Base-by-base conservation (phyloP, 805 yeast genomes). In the Cyberlindnera lachancei region DNA sequence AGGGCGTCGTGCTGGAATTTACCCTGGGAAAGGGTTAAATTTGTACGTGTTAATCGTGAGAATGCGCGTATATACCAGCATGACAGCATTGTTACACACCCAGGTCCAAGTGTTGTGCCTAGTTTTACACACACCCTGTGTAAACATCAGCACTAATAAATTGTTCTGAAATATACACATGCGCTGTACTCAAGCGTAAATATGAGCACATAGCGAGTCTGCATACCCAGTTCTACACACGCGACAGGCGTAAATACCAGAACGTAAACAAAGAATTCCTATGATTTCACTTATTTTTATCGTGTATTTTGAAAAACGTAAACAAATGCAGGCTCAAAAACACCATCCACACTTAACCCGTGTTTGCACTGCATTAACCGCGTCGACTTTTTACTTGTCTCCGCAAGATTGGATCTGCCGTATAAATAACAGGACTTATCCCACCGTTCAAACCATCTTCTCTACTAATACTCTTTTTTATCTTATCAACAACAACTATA, bases 51-150 rank as follows among this genome's bases (percentile, higher is more conserved):
- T n/a, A n/a, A n/a, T n/a, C n/a, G n/a, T n/a, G n/a, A n/a, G 18
- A 5, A 3, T 3, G 18, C 3, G 18, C 9, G 26, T 27, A 27
- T 18, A 27, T 18, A 9, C 23, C 18, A 17, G 29, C 12, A 18
- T 15, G 29, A 9, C 11, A 28, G 20, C 28, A 25, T 9, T 6
- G 13, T 15, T 5, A 9, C 12, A 7, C 10, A 19, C 21, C 10
- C 10, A 19, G 26, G 8, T 37, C 6, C 22, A 47, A n/a, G n/a
- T n/a, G n/a, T n/a, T n/a, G n/a, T 45, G 34, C 50, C 35, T 35
- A 29, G 7, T 31, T 18, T 39, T 52, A 50, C 56, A 27, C 56
- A 30, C 14, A 7, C 21, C 15, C 13, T 15, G 40, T 22, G 42
- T 38, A 42, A 32, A 15, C 16, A 7, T 24, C 30, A 23, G 38